These are phyloP conservation scores for Phytophthora sp. DNA, from an alignment of 352 stramenopile genomes.

Conservation along the genomic window DNA sequence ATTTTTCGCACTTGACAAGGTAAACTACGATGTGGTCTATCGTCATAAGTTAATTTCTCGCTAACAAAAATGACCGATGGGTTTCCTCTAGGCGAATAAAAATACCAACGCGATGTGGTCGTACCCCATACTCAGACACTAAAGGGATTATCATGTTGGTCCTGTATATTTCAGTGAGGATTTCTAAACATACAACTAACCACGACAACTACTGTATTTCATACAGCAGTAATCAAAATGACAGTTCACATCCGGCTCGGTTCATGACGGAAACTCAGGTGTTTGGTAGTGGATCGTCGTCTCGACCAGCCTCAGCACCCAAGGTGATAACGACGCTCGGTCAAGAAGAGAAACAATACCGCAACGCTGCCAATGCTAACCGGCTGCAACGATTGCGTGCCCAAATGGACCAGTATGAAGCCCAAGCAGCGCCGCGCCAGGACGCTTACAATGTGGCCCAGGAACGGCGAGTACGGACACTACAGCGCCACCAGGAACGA, in stretches of 20 bases:
- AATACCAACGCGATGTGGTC: constrained; percentile 48
- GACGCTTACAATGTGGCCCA: constrained; percentile 37
- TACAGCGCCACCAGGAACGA: constrained; percentile 48
- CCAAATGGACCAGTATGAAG: constrained; percentile 47
- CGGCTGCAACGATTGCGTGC: constrained; percentile 50
- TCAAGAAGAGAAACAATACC: constrained; percentile 59
- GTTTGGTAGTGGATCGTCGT: constrained; percentile 42
- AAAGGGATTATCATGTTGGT: constrained; percentile 40
- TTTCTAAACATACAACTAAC: not conserved
- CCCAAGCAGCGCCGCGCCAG: constrained; percentile 30
- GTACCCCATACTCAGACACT: constrained; percentile 46
- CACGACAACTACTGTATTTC: not conserved
- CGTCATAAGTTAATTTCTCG: not conserved
- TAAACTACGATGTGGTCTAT: constrained; percentile 9
- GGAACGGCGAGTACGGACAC: constrained; percentile 44
- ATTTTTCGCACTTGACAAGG: constrained; percentile 55
- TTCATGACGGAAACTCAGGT: constrained; percentile 53
- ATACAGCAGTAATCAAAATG: constrained; percentile 21
- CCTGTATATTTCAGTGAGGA: not conserved
- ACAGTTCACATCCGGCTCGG: not conserved
- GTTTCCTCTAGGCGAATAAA: constrained; percentile 35
- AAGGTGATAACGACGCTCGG: constrained; percentile 38
- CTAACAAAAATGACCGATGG: not conserved
- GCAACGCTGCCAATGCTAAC: constrained; percentile 38
- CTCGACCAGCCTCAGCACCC: not conserved